These are phyloP conservation scores for Favolaschia claudopus DNA, from an alignment of 768 basidiomycete genomes.

Conservation along the genomic window DNA sequence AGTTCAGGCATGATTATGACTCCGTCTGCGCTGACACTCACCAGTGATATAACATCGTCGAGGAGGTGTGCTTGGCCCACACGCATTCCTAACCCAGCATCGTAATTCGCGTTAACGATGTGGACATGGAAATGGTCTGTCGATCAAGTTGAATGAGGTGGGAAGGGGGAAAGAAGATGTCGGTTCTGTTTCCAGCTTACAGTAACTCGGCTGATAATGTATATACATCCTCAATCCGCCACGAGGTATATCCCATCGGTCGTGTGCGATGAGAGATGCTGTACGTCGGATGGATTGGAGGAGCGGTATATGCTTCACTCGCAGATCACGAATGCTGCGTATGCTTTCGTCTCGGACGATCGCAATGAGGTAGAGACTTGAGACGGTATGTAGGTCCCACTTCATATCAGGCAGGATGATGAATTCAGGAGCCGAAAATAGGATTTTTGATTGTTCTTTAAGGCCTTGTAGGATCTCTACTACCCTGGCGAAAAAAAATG, in stretches of 20 bases:
- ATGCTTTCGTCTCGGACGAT: slow-evolving; percentile 70
- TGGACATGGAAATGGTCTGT: slow-evolving; percentile 95
- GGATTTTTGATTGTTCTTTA: slow-evolving; percentile 77
- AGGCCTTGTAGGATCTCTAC: slow-evolving; percentile 80
- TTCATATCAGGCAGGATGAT: slow-evolving; percentile 95
- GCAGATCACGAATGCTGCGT: slow-evolving; percentile 79
- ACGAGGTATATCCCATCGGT: slow-evolving; percentile 69
- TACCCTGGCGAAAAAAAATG: slow-evolving; percentile 80
- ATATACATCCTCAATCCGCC: slow-evolving; percentile 81
- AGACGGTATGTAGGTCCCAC: slow-evolving; percentile 85
- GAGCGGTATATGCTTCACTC: slow-evolving; percentile 66
- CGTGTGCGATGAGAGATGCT: slow-evolving; percentile 58
- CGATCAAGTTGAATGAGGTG: background rate
- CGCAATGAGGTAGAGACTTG: slow-evolving; percentile 86
- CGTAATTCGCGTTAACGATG: slow-evolving; percentile 80
- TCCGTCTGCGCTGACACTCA: no score
- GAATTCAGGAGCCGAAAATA: slow-evolving; percentile 71
- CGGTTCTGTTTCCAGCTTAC: slow-evolving; percentile 66
- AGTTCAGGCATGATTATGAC: no score
- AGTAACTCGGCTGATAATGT: slow-evolving; percentile 97
- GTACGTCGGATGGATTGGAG: slow-evolving; percentile 69
- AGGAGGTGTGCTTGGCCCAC: slow-evolving; percentile 94
- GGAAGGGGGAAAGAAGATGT: background rate
- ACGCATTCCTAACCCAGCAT: slow-evolving; percentile 71
- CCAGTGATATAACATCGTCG: slow-evolving; percentile 90